These are phyloP conservation scores for Fusarium domesticum DNA, from an alignment of 2,329 filamentous ascomycete genomes.

Conservation along the genomic window DNA sequence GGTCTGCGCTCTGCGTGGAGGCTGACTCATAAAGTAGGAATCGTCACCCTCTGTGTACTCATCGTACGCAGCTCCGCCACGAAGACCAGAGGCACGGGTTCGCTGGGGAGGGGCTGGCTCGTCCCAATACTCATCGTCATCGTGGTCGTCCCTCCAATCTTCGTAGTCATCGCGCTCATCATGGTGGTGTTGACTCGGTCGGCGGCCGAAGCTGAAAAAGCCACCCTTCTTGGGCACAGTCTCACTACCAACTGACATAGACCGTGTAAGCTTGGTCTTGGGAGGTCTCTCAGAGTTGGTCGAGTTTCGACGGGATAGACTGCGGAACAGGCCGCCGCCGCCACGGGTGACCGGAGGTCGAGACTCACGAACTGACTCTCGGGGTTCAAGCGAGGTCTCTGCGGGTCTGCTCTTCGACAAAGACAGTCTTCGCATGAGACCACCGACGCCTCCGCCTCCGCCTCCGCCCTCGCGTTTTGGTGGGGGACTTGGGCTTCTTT, in stretches of 20 bases:
- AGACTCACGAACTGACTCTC: slow-evolving; percentile 40
- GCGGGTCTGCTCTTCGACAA: slow-evolving; percentile 37
- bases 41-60: slow-evolving; percentile 58
- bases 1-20: slow-evolving; percentile 33
- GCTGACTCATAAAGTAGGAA: slow-evolving; percentile 50
- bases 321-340: slow-evolving; percentile 45
- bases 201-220: slow-evolving; percentile 42
- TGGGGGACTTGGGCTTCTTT: slow-evolving; percentile 41
- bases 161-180: slow-evolving; percentile 57
- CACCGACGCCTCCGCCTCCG: slow-evolving; percentile 31
- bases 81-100: slow-evolving; percentile 32
- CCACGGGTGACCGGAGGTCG: slow-evolving; percentile 47
- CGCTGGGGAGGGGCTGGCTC: slow-evolving; percentile 19
- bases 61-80: slow-evolving; percentile 42
- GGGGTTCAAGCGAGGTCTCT: slow-evolving; percentile 37
- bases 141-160: slow-evolving; percentile 47
- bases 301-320: slow-evolving; percentile 38
- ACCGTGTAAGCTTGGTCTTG: slow-evolving; percentile 47
- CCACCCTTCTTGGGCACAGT: slow-evolving; percentile 46
- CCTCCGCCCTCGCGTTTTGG: slow-evolving; percentile 23
- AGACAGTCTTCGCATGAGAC: slow-evolving; percentile 47
- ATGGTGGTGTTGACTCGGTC: slow-evolving; percentile 38
- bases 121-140: slow-evolving; percentile 28
- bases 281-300: slow-evolving; percentile 36
- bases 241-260: slow-evolving; percentile 56